A percentile compares a stretch with the other conserved stretches of the same genome.
These are phyloP conservation scores for Parathielavia hyrcaniae DNA, from an alignment of 495 filamentous ascomycete genomes.

Conservation along the genomic window DNA sequence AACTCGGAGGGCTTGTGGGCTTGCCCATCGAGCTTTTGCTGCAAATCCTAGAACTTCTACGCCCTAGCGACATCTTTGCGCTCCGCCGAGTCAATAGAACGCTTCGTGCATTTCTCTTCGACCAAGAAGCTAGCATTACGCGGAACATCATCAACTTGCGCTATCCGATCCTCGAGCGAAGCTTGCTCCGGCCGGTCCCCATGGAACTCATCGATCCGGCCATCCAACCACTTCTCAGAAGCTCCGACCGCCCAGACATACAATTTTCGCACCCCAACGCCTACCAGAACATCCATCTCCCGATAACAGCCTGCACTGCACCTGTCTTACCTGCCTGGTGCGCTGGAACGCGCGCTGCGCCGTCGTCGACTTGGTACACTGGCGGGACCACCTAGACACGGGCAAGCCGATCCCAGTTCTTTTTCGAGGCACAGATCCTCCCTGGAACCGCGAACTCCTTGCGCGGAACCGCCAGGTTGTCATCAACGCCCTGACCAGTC, in stretches of 20 bases:
- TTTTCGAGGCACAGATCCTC: conserved; percentile 35
- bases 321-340: conserved; percentile 47
- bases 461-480: conserved; percentile 37
- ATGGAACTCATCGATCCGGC: conserved; percentile 37
- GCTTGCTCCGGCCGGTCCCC: conserved; percentile 44
- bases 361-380: conserved; percentile 49
- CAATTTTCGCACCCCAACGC: conserved; percentile 37
- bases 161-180: conserved; percentile 43
- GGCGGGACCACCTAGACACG: conserved; percentile 45
- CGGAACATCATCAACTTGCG: conserved; percentile 35
- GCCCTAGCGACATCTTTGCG: conserved; percentile 45
- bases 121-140: conserved; percentile 38
- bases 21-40: conserved; percentile 47
- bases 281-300: conserved; percentile 45
- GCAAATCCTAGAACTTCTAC: conserved; percentile 39
- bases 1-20: conserved; percentile 29
- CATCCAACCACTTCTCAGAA: conserved; percentile 31
- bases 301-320: conserved; percentile 40
- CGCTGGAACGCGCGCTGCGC: conserved; percentile 49
- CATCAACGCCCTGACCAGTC: conserved; percentile 35
- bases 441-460: conserved; percentile 45
- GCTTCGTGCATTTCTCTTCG: conserved; percentile 37
- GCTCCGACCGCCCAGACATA: conserved; percentile 33
- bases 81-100: conserved; percentile 33
- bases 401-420: conserved; percentile 49